phyloP scores from a whole-genome alignment of 176 grass and related monocot species.

The Thalia dealbata region DNA sequence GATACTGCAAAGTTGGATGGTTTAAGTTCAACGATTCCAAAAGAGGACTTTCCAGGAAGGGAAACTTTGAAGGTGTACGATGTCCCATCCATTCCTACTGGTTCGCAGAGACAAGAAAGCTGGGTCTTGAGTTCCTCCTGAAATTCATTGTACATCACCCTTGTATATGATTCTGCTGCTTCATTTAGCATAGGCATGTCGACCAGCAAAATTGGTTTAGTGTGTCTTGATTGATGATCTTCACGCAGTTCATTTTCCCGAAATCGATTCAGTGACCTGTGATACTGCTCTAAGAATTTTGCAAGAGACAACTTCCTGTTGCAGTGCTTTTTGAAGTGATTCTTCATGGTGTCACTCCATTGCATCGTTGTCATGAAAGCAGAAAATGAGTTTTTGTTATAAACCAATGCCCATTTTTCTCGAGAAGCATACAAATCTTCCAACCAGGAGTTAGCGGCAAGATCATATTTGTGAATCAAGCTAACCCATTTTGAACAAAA shows the following conservation, averaged over 20 bases:
- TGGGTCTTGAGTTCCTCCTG: conserved; percentile 34
- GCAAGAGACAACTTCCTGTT: conserved; percentile 27
- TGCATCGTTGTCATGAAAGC: conserved; percentile 32
- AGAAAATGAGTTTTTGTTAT: conserved; percentile 33
- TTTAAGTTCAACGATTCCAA: conserved; percentile 36
- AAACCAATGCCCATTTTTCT: conserved; percentile 34
- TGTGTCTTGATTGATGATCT: conserved; percentile 39
- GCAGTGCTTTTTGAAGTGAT: conserved; percentile 37
- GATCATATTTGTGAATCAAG: conserved; percentile 31
- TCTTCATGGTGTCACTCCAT: conserved; percentile 29
- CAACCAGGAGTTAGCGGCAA: conserved; percentile 31
- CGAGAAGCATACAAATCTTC: conserved; percentile 34
- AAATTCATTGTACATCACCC: conserved; percentile 38
- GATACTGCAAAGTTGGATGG: conserved; percentile 19
- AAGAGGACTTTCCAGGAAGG: conserved; percentile 25
- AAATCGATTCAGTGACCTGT: conserved; percentile 21
- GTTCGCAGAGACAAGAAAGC: conserved; percentile 35
- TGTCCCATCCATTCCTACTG: conserved; percentile 28
- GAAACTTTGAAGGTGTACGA: conserved; percentile 34
- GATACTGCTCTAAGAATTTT: conserved; percentile 37
- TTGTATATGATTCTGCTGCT: conserved; percentile 36
- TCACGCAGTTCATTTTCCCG: conserved; percentile 36
- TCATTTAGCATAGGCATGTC: conserved; percentile 43
- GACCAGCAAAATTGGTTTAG: conserved; percentile 36
- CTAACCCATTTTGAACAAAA: conserved; percentile 31